A percentile compares a stretch with the other conserved stretches of the same genome.
phyloP scores from a whole-genome alignment of 169 alveolate species.

The Babesia bigemina region DNA sequence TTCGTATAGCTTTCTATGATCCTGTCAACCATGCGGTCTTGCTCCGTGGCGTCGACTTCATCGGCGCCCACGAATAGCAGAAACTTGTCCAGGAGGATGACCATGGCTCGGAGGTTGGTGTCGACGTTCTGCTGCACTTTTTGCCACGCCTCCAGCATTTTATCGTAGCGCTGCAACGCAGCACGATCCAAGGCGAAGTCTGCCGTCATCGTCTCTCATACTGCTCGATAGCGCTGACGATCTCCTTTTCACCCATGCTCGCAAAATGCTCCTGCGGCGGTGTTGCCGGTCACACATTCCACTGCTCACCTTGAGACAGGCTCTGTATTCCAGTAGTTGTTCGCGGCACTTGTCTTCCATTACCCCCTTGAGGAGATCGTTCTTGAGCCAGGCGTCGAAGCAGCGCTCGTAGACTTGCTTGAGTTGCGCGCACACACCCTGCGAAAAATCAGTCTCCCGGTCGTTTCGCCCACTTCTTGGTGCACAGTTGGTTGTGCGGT shows the following conservation, averaged over 20 bases:
- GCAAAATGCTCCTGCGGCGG: slow-evolving; percentile 41
- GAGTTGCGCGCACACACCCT: slow-evolving; percentile 65
- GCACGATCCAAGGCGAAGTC: not conserved
- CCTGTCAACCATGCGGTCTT: slow-evolving; percentile 1
- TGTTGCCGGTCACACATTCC: not conserved
- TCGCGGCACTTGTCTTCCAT: slow-evolving; percentile 71
- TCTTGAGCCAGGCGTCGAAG: slow-evolving; percentile 73
- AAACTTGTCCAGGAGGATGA: slow-evolving; percentile 45
- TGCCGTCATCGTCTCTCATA: slow-evolving; percentile 23
- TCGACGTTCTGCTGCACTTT: slow-evolving; percentile 9
- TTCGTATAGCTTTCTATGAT: not conserved
- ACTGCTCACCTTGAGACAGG: slow-evolving; percentile 68
- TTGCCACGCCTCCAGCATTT: slow-evolving; percentile 33
- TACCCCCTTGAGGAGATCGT: slow-evolving; percentile 76
- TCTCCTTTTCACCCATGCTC: slow-evolving; percentile 38
- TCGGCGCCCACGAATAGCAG: slow-evolving; percentile 44
- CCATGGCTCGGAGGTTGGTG: slow-evolving; percentile 43
- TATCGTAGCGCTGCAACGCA: not conserved
- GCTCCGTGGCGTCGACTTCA: not conserved
- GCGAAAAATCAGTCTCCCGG: slow-evolving; percentile 1
- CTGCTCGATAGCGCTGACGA: slow-evolving; percentile 32
- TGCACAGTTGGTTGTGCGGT: not conserved
- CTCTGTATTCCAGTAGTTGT: slow-evolving; percentile 69
- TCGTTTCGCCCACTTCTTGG: not conserved
- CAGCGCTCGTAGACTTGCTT: slow-evolving; percentile 73